These are phyloP conservation scores for Kwoniella shandongensis DNA, from an alignment of 768 basidiomycete species.

Conservation along the genomic window DNA sequence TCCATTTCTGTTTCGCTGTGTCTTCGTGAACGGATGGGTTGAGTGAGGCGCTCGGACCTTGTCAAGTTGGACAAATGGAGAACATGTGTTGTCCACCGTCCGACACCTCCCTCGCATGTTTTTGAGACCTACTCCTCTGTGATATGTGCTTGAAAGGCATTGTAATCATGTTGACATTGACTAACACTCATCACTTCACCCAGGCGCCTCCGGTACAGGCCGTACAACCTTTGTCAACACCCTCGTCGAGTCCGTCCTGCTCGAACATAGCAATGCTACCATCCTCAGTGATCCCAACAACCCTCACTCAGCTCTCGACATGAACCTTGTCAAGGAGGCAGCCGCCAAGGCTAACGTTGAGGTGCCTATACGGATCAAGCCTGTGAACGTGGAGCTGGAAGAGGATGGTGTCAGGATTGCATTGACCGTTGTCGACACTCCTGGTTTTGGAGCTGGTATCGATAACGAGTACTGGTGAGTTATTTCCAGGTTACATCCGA, in stretches of 20 bases:
- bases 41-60: slow-evolving; percentile 4
- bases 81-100: too few species aligned
- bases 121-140: too few species aligned
- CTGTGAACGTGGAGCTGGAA: slow-evolving; percentile 92
- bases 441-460: slow-evolving; percentile 97
- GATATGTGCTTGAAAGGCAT: too few species aligned
- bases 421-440: slow-evolving; percentile 96
- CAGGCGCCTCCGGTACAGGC: slow-evolving; percentile 95
- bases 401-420: slow-evolving; percentile 98
- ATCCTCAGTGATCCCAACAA: slow-evolving; percentile 36
- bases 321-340: slow-evolving; percentile 59
- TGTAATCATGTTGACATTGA: too few species aligned
- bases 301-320: slow-evolving; percentile 55
- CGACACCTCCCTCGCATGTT: too few species aligned
- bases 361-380: slow-evolving; percentile 91
- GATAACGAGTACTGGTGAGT: slow-evolving; percentile 97
- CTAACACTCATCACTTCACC: too few species aligned
- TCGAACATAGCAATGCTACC: slow-evolving; percentile 67
- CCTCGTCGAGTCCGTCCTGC: slow-evolving; percentile 91
- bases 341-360: slow-evolving; percentile 91
- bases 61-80: too few species aligned
- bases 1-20: too few species aligned
- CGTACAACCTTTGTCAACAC: slow-evolving; percentile 99
- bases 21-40: too few species aligned
- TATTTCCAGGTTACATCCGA: not conserved